Percentiles rank a stretch among this genome's conserved stretches.
phyloP scores from a whole-genome alignment of 805 yeast genomes.

The Lachancea lanzarotensis region DNA sequence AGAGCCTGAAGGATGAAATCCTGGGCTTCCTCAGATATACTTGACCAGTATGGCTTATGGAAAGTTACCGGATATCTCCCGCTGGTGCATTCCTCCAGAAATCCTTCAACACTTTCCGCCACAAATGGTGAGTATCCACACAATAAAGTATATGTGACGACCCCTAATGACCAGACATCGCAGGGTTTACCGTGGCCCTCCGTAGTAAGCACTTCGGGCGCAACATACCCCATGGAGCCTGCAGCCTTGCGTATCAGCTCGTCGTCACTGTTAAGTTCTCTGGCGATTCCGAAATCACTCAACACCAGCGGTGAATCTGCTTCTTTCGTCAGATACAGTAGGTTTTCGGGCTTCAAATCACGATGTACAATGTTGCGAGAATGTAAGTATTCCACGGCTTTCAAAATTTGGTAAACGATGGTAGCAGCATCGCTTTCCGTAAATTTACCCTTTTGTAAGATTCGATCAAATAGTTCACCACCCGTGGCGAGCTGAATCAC shows the following conservation, averaged over 20 bases:
- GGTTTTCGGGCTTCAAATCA: slow-evolving; percentile 91
- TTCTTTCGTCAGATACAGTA: slow-evolving; percentile 57
- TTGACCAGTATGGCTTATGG: slow-evolving; percentile 81
- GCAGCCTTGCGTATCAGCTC: slow-evolving; percentile 67
- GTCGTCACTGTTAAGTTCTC: slow-evolving; percentile 52
- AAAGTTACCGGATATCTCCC: slow-evolving; percentile 72
- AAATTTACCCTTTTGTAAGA: slow-evolving; percentile 71
- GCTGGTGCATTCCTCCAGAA: slow-evolving; percentile 66
- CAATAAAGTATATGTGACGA: slow-evolving; percentile 79
- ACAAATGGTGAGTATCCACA: slow-evolving; percentile 92
- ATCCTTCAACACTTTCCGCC: slow-evolving; percentile 75
- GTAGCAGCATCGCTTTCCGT: slow-evolving; percentile 83
- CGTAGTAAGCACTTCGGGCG: slow-evolving; percentile 83
- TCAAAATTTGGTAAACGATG: slow-evolving; percentile 65
- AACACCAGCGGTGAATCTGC: slow-evolving; percentile 68
- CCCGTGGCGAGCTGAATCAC: slow-evolving; percentile 95
- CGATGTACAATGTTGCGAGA: slow-evolving; percentile 76
- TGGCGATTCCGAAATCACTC: slow-evolving; percentile 96
- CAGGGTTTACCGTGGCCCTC: slow-evolving; percentile 92
- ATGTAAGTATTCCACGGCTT: slow-evolving; percentile 78
- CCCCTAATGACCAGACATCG: slow-evolving; percentile 94
- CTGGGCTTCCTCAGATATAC: slow-evolving; percentile 74
- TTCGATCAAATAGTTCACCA: slow-evolving; percentile 89
- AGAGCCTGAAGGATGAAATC: slow-evolving; percentile 67
- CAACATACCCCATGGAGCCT: slow-evolving; percentile 94